These are phyloP conservation scores for Sarcocystis neurona DNA, from an alignment of 169 alveolate species.

Conservation along the genomic window DNA sequence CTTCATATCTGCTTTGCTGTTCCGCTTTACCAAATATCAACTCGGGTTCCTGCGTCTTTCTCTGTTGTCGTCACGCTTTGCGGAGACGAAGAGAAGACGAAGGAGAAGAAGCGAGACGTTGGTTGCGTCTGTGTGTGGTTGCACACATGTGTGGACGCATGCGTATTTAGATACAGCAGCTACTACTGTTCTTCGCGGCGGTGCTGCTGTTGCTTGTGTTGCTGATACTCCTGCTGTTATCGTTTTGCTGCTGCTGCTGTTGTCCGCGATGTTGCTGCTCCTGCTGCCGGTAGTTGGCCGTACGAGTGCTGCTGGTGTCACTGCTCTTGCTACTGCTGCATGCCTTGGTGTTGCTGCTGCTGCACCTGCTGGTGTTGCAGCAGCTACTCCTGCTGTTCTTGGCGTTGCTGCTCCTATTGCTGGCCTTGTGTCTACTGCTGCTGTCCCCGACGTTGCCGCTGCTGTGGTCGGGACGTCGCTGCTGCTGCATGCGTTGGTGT, in stretches of 20 bases:
- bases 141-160: no score
- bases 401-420: no score
- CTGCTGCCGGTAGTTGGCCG: slow-evolving; percentile 6
- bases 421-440: no score
- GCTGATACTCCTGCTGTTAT: background rate
- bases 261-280: background rate
- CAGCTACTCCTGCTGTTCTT: no score
- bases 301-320: background rate
- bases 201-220: background rate
- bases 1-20: no score
- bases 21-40: no score
- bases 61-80: no score
- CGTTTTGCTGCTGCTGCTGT: background rate
- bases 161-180: no score
- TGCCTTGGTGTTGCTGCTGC: background rate
- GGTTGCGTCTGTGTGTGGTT: no score
- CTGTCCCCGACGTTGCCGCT: slow-evolving; percentile 12
- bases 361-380: background rate
- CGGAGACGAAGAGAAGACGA: no score
- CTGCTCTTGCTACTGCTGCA: background rate
- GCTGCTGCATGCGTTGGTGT: background rate
- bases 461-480: background rate
- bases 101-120: no score
- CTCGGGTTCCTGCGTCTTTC: no score
- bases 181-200: background rate